Evolutionary conservation across 2,329 filamentous ascomycete genomes (phyloP), one percentile per base, ranked within the genome.

Genomic region (Alternaria infectoria): DNA sequence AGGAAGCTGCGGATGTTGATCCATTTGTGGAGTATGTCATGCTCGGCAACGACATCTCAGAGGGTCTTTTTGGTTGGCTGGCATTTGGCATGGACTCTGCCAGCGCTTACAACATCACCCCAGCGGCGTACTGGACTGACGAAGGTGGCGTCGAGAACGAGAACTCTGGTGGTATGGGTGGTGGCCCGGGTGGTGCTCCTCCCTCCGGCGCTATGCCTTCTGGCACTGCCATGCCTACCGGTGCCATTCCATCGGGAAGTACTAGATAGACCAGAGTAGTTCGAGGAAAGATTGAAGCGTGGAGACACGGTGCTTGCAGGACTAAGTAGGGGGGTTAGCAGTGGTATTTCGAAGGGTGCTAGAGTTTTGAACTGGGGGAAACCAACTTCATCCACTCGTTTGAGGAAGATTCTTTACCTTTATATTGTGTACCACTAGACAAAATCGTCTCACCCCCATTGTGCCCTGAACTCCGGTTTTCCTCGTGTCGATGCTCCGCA

Each of bases 1-100:
- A 81, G 59, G 83, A 86, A 72, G 82, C 83, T 2, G 81, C 81
- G 36, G 81, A 80, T 11, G 81, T 82, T 17, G 86, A 86, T 62
- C 88, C 88, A 0, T 83, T 90, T 68, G 80, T 88, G 46, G 83
- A 89, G 71, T 89, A 88, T 67, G 82, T 87, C 8, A 78, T 85
- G 6, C 81, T 90, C 0, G 87, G 87, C 6, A 83, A 89, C 46
- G 75, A 79, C 32, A 72, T 78, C 7, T 66, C 73, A 8, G 70
- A 74, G 19, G 77, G 76, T 54, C 54, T 79, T 21, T 78, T 78
- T 56, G 76, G 67, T 25, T 79, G 75, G 77, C 68, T 79, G 44
- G 68, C 72, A 26, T 77, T 78, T 28, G 76, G 76, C n/a, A 72
- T 77, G 57, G 71, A 78, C 54, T 59, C 70, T 2, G 54, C 59